A percentile compares a stretch with the other conserved stretches of the same genome.
phyloP scores from a whole-genome alignment of 805 yeast genomes.

The Candida odintsovae region DNA sequence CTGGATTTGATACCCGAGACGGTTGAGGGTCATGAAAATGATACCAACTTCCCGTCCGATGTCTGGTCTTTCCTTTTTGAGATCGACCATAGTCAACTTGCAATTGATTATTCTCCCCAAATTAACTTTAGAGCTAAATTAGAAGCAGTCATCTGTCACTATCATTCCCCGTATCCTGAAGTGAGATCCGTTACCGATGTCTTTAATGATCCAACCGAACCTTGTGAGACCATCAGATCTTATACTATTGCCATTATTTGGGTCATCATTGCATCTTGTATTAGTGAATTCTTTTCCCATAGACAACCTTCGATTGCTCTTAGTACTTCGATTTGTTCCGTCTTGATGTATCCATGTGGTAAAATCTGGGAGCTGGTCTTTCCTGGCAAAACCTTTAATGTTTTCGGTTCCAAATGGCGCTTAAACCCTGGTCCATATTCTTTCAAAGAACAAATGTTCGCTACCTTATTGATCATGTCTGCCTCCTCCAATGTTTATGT shows the following conservation, averaged over 20 bases:
- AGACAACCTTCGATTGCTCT: slow-evolving; percentile 46
- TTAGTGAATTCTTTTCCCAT: slow-evolving; percentile 52
- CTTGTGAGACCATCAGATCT: slow-evolving; percentile 45
- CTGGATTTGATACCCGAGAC: background rate
- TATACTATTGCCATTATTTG: slow-evolving; percentile 35
- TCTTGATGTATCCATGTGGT: slow-evolving; percentile 43
- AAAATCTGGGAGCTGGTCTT: slow-evolving; percentile 32
- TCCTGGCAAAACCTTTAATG: slow-evolving; percentile 41
- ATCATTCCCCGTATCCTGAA: slow-evolving; percentile 57
- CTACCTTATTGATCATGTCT: slow-evolving; percentile 40
- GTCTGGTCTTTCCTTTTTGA: slow-evolving; percentile 30
- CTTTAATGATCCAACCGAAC: slow-evolving; percentile 40
- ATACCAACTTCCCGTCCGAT: background rate
- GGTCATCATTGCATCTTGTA: slow-evolving; percentile 47
- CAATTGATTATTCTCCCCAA: slow-evolving; percentile 14
- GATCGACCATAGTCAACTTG: slow-evolving; percentile 23
- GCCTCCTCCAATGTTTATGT: slow-evolving; percentile 31
- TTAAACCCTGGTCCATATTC: slow-evolving; percentile 64
- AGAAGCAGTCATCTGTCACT: slow-evolving; percentile 15
- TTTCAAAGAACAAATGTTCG: slow-evolving; percentile 59
- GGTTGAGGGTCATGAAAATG: background rate
- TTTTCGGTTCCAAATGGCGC: slow-evolving; percentile 33
- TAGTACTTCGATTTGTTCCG: slow-evolving; percentile 38
- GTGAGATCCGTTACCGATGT: slow-evolving; percentile 58
- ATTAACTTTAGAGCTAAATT: slow-evolving; percentile 20